Evolutionary conservation across 108 stramenopile species (phyloP).

Genomic region (Chaetoceros muelleri): DNA sequence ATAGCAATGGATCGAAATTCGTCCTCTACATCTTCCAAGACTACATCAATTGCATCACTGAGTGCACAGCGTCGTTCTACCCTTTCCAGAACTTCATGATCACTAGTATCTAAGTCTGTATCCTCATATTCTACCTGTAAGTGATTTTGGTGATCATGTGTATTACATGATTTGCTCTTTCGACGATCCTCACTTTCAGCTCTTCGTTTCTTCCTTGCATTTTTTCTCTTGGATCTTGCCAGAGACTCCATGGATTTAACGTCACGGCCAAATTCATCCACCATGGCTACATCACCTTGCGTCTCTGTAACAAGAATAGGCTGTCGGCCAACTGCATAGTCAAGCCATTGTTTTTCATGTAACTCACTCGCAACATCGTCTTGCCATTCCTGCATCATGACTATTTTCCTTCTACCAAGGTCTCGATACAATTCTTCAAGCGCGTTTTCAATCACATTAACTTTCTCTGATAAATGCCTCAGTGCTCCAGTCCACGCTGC

Average conservation of each 20-base stretch:
- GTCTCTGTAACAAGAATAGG: background rate
- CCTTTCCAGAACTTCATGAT: slow-evolving; percentile 22
- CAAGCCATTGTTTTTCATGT: slow-evolving; percentile 24
- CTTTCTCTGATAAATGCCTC: slow-evolving; percentile 42
- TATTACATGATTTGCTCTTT: background rate
- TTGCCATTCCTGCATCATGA: slow-evolving; percentile 17
- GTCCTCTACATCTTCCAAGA: slow-evolving; percentile 47
- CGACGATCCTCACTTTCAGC: slow-evolving; percentile 3
- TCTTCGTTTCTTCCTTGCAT: slow-evolving; percentile 5
- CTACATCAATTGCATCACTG: slow-evolving; percentile 39
- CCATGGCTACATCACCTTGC: background rate
- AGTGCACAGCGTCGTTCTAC: slow-evolving; percentile 29
- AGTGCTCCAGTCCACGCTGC: slow-evolving; percentile 65
- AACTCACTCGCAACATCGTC: slow-evolving; percentile 43
- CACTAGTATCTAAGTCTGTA: slow-evolving; percentile 13
- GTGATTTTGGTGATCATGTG: background rate
- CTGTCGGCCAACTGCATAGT: slow-evolving; percentile 31
- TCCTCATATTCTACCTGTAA: background rate
- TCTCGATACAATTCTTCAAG: slow-evolving; percentile 27
- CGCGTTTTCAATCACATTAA: slow-evolving; percentile 30
- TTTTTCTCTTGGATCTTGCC: slow-evolving; percentile 33
- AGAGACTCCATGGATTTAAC: slow-evolving; percentile 43
- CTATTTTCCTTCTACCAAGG: background rate
- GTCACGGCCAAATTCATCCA: slow-evolving; percentile 83
- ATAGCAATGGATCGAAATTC: slow-evolving; percentile 34